Evolutionary conservation across 208 protist species (phyloP), one percentile per base, ranked within the genome.

Genomic region (Crithidia bombi): DNA sequence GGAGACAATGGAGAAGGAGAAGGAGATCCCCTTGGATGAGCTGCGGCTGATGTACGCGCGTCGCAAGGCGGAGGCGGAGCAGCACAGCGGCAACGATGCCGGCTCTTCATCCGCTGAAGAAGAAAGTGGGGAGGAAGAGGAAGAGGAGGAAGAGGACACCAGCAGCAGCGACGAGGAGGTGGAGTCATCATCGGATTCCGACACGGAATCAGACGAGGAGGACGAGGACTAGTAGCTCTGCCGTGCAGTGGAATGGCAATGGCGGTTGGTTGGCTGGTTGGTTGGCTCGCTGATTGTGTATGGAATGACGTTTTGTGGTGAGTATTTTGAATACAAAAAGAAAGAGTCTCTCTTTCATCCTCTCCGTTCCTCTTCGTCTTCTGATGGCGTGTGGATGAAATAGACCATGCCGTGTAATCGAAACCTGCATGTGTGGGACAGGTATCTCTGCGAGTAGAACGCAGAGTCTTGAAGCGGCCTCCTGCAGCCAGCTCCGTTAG

Each of bases 1-100:
- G n/a, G 65, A 81, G 33, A 75, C 80, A n/a, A 75, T 96, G 46
- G 83, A 92, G 70, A 83, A 77, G 63, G 89, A 96, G n/a, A 90
- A 86, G 64, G 86, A 86, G 14, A 89, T 94, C 14, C 83, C 92
- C 6, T 39, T 96, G 14, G 89, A 96, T 46, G 84, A 94, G 63
- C 82, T 96, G 3, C 75, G 81, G 6, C 75, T 76, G 36, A 88
- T 82, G 73, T 96, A 96, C 69, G 74, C 63, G 2, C 83, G 62
- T 26, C 54, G 54, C 23, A 72, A 56, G 23, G 56, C 65, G 19
- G 65, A 72, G 33, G 67, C 63, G 6, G 69, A 79, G 12, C 50
- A 80, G 47, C 62, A 71, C 0, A 81, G 81, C 55, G 74, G 79
- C n/a, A 65, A 66, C 36, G 65, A 33, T 71, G 75, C 19, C 44